These are phyloP conservation scores for Colletotrichum sp. DNA, from an alignment of 2,329 filamentous ascomycete genomes.

Conservation along the genomic window DNA sequence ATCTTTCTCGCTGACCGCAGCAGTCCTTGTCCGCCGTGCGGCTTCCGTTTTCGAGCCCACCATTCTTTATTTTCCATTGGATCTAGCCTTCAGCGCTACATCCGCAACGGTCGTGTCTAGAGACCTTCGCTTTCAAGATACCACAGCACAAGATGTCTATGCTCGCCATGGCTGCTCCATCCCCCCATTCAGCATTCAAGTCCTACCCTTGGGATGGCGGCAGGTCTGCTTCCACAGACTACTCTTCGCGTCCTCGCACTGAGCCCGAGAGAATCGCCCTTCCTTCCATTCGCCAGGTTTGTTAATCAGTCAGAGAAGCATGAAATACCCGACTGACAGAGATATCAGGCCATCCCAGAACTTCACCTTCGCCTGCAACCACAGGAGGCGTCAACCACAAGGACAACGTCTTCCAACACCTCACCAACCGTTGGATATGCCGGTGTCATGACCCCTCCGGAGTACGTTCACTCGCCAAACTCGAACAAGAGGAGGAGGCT, in stretches of 20 bases:
- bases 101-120: slow-evolving; percentile 11
- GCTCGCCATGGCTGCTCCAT: slow-evolving; percentile 50
- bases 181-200: slow-evolving; percentile 44
- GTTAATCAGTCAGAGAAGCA: not conserved
- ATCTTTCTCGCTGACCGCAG: not conserved
- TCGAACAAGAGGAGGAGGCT: slow-evolving; percentile 53
- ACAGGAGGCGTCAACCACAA: slow-evolving; percentile 32
- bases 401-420: slow-evolving; percentile 35
- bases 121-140: slow-evolving; percentile 27
- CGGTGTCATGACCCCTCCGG: slow-evolving; percentile 41
- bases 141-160: slow-evolving; percentile 51
- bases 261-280: slow-evolving; percentile 49
- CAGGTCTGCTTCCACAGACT: slow-evolving; percentile 33
- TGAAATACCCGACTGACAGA: slow-evolving; percentile 5
- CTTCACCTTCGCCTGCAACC: slow-evolving; percentile 39
- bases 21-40: slow-evolving; percentile 22
- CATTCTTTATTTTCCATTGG: slow-evolving; percentile 38
- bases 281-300: slow-evolving; percentile 60
- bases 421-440: slow-evolving; percentile 36
- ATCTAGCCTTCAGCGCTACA: slow-evolving; percentile 35
- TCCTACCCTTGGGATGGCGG: slow-evolving; percentile 44
- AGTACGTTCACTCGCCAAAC: slow-evolving; percentile 55
- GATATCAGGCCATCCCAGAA: slow-evolving; percentile 50
- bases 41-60: slow-evolving; percentile 23
- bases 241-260: slow-evolving; percentile 35